phyloP scores from a whole-genome alignment of 352 stramenopile genomes.

The Blastocystis sp. region DNA sequence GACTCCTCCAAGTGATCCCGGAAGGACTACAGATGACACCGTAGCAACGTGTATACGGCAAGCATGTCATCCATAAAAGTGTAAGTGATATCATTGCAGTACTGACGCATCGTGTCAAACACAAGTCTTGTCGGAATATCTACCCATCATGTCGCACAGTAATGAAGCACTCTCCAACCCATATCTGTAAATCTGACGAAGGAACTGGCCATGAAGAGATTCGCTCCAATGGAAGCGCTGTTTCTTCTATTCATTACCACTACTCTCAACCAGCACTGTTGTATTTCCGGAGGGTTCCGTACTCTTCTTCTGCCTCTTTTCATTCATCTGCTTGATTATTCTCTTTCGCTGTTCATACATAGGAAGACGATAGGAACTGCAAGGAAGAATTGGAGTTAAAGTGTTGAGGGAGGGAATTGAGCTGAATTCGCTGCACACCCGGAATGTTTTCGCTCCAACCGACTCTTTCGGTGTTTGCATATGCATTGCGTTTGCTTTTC shows the following conservation, averaged over 20 bases:
- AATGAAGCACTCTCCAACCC: constrained; percentile 35
- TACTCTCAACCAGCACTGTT: background rate
- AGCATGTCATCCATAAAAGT: constrained; percentile 57
- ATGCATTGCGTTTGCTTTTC: background rate
- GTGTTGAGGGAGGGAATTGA: background rate
- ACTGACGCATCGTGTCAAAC: constrained; percentile 67
- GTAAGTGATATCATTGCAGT: constrained; percentile 56
- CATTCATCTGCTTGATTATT: background rate
- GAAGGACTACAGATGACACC: background rate
- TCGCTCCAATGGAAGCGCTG: constrained; percentile 61
- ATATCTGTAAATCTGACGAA: constrained; percentile 56
- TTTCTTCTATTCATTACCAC: constrained; percentile 14
- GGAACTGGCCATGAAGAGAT: constrained; percentile 26
- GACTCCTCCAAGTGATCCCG: constrained; percentile 58
- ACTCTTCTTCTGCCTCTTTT: background rate
- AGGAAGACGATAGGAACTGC: background rate
- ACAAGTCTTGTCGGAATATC: constrained; percentile 49
- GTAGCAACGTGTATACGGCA: background rate
- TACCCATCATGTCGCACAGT: background rate
- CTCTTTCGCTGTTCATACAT: too few relatives aligned
- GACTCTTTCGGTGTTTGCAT: background rate
- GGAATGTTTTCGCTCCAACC: background rate
- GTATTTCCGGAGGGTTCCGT: background rate
- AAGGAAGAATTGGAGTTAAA: background rate
- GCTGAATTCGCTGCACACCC: background rate